Percentiles rank a stretch among this genome's conserved stretches.
Conservation (phyloP, 2,329 filamentous ascomycete genomes). For the Sclerotiophoma versabilis region DNA sequence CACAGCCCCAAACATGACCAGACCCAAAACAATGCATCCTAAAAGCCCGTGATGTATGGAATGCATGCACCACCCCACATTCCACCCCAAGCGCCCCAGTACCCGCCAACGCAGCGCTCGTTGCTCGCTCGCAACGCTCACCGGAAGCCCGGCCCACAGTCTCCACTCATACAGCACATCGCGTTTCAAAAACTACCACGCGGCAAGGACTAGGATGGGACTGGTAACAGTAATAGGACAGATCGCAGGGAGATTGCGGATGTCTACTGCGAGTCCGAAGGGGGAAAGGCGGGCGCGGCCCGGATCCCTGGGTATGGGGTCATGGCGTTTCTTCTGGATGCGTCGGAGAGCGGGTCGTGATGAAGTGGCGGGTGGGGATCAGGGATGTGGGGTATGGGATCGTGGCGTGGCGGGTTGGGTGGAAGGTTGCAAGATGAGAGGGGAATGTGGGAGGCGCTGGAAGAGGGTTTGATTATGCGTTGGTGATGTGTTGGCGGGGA, state of each 20-base stretch:
- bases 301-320: neutral
- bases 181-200: neutral
- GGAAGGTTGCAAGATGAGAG: neutral
- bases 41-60: too few species aligned
- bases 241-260: too few species aligned
- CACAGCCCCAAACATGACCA: too few species aligned
- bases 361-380: conserved; percentile 1
- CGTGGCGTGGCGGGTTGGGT: too few species aligned
- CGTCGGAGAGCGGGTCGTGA: neutral
- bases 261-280: neutral
- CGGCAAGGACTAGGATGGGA: neutral
- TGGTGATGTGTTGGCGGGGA: neutral
- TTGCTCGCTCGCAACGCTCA: neutral
- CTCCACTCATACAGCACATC: neutral
- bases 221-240: neutral
- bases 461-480: too few species aligned
- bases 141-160: conserved; percentile 5
- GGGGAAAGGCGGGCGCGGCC: neutral
- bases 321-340: neutral
- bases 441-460: too few species aligned
- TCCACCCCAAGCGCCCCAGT: too few species aligned
- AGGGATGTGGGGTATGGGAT: neutral
- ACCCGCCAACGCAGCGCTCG: too few species aligned
- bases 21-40: too few species aligned
- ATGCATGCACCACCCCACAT: too few species aligned